A percentile compares a stretch with the other conserved stretches of the same genome.
Conservation (phyloP, 371 early-diverging fungal genomes). For the Nematocida sp. region DNA sequence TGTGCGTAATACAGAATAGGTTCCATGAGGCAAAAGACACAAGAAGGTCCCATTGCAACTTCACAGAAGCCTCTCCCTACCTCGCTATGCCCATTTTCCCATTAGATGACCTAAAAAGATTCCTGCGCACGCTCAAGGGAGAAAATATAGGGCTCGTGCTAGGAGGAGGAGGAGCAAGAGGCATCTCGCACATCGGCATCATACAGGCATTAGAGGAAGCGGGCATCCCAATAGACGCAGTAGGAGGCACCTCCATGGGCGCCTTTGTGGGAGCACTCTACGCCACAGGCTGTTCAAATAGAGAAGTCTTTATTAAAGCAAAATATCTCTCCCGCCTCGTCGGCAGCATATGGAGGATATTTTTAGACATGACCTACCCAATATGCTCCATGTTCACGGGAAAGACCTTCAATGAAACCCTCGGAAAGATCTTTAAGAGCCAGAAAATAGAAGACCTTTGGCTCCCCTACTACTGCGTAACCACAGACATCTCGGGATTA, state of each 20-base stretch:
- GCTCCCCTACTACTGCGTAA: slow-evolving; percentile 89
- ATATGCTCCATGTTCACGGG: slow-evolving; percentile 68
- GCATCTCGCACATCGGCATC: slow-evolving; percentile 87
- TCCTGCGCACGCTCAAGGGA: slow-evolving; percentile 83
- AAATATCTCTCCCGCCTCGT: slow-evolving; percentile 77
- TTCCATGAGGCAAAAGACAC: neutral
- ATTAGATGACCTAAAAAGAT: slow-evolving; percentile 71
- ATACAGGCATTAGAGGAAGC: slow-evolving; percentile 92
- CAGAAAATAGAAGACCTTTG: slow-evolving; percentile 91
- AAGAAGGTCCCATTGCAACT: slow-evolving; percentile 13
- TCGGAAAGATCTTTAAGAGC: slow-evolving; percentile 84
- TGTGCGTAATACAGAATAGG: slow-evolving; percentile 11
- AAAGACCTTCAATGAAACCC: slow-evolving; percentile 83
- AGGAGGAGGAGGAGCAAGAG: slow-evolving; percentile 97
- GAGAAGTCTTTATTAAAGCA: slow-evolving; percentile 76
- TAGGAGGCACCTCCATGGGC: slow-evolving; percentile 95
- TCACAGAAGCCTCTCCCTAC: neutral
- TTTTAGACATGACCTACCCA: slow-evolving; percentile 90
- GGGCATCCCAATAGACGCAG: slow-evolving; percentile 84
- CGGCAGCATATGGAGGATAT: slow-evolving; percentile 76
- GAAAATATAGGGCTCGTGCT: slow-evolving; percentile 90
- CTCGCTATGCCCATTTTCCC: slow-evolving; percentile 30
- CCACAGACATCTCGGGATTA: slow-evolving; percentile 88
- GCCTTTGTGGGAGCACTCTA: slow-evolving; percentile 89
- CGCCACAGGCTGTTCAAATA: slow-evolving; percentile 78